Base-by-base conservation (phyloP, 768 basidiomycete genomes). In the Amanita subjunquillea region DNA sequence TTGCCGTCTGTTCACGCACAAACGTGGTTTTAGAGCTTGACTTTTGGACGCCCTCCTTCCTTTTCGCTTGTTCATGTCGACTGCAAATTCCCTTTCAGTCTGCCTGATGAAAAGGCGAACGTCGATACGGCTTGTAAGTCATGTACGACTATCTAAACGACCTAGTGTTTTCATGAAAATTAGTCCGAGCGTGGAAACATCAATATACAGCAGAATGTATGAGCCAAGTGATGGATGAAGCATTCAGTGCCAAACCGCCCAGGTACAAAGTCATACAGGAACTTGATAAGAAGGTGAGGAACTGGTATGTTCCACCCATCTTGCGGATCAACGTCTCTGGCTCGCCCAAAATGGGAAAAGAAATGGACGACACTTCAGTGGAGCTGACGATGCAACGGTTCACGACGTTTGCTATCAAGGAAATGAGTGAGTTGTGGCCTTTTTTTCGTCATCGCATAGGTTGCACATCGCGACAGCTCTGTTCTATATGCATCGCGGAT, bases 401-500 rank as follows among this genome's bases (percentile, higher is more conserved):
- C 59, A 76, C 75, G 54, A 72, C 78, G 0, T 83, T 82, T 60
- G 78, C 82, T 3, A 85, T 86, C 57, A 78, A 72, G 62, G 84
- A 86, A 63, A 84, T 84, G 36, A 76, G 84, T 82, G 58, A 58
- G 76, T 63, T 12, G n/a, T 12, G 6, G 2, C 9, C 12, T 13
- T 9, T n/a, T 34, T 34, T 38, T 43, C 44, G 37, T 45, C 13
- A 54, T 37, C 39, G 23, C 27, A 3, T 10, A 20, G 29, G 47
- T 41, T 55, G 47, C 27, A 51, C 46, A 34, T 20, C 49, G 47
- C 38, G 36, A 23, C 55, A 84, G 83, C 79, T 10, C 63, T 85
- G 27, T 83, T 86, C 59, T 85, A 85, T 58, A 80, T 87, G 73
- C 83, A 87, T 64, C 75, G 84, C 45, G 83, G 82, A 5, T 87